Evolutionary conservation across 495 filamentous ascomycete species (phyloP), one percentile per base, ranked within the genome.

Genomic region (Rhypophila decipiens): DNA sequence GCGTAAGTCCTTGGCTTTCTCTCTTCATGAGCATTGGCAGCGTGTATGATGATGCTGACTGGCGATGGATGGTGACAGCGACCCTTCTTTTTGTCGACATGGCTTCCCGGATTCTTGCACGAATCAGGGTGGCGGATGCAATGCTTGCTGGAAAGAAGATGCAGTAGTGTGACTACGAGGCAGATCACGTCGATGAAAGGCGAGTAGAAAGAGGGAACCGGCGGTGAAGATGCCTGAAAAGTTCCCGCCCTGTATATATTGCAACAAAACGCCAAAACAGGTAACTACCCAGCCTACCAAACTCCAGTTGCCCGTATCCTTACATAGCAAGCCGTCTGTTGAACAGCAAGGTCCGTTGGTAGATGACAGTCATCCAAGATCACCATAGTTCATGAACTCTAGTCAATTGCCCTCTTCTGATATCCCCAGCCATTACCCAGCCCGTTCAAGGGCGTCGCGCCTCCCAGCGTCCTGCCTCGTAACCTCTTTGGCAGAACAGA

Each of bases 401-500:
- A 70, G 34, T 74, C 69, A 15, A 69, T 57, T 18, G 63, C 63
- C 39, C 71, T 55, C 60, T 75, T 75, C 27, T 70, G 59, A 33
- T 76, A 76, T 5, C 73, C 76, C 76, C 75, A 79, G 4, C 73
- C 76, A 46, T 77, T 77, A 9, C 76, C 76, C 11, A 76, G 65
- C 2, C 57, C 58, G 20, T 62, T 68, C 39, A 69, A 0, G 18
- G 76, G 76, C 22, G 76, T 79, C 3, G 75, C 75, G 4, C 74
- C 76, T 2, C 76, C 76, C n/a, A 79, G 51, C 2, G 66, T 61
- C 22, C 74, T 51, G 7, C 70, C 73, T 42, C 61, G 64, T n/a
- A 79, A 47, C 39, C 76, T 51, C 46, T 64, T 63, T 24, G 83
- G 83, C 51, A 86, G 60, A 41, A 85, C 75, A 17, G 78, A 65